These are phyloP conservation scores for Fonsecaea monophora DNA, from an alignment of 2,329 filamentous ascomycete species.

Conservation along the genomic window DNA sequence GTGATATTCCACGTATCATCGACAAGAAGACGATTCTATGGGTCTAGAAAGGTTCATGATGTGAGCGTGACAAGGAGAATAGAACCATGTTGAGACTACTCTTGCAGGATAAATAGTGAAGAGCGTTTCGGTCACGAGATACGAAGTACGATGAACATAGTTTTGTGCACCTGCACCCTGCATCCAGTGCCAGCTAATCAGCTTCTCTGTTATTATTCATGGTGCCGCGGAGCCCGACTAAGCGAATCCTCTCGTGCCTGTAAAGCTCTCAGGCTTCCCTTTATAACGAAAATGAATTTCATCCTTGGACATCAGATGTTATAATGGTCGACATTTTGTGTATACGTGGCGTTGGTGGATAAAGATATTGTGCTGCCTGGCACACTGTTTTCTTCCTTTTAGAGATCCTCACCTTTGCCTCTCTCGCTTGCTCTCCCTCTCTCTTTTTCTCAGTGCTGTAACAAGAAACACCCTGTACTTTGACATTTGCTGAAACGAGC, in stretches of 20 bases:
- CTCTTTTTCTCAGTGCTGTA: too few relatives aligned
- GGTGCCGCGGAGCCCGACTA: background rate
- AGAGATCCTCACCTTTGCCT: background rate
- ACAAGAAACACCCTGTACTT: background rate
- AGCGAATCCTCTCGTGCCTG: background rate
- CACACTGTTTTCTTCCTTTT: background rate
- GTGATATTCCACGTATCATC: background rate
- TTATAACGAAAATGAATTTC: background rate
- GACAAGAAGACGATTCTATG: background rate
- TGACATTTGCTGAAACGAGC: background rate
- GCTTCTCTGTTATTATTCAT: background rate
- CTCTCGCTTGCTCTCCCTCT: background rate
- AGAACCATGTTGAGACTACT: background rate
- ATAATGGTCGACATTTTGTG: background rate
- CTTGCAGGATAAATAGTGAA: too few relatives aligned
- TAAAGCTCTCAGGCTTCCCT: background rate
- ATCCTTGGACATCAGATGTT: background rate
- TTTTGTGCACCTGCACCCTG: background rate
- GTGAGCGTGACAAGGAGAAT: background rate
- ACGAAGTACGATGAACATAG: background rate
- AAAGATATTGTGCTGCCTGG: background rate
- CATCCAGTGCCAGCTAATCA: background rate
- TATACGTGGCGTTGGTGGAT: constrained; percentile 3
- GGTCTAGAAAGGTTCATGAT: background rate
- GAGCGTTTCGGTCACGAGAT: background rate